Base-by-base conservation (phyloP, 2,329 filamentous ascomycete genomes). In the Neonectria coccinea region DNA sequence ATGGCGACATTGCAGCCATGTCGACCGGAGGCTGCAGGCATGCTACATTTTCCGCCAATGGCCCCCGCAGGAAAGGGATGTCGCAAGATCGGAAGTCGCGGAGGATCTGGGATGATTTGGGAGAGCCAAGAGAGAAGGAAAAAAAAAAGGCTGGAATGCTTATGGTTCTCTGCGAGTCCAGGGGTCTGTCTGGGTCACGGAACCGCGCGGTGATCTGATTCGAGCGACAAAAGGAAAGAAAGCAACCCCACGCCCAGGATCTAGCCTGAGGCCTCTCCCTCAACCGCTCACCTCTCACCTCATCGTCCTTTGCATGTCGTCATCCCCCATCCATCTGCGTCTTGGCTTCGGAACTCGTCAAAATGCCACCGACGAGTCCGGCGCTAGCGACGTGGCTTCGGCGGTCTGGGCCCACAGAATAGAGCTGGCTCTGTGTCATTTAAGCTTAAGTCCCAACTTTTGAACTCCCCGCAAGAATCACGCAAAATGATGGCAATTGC, bases 231-330 rank as follows among this genome's bases (percentile, higher is more conserved):
- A 9, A 18, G 42, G 12, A 36, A 14, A 14, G 33, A 5, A 12
- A 36, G 33, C 1, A 36, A 29, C 27, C 22, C 22, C 22, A 39
- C 16, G 16, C 36, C 14, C 36, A 39, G 45, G 12, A 18, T 27
- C 45, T 16, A 45, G 16, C 22, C 22, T 25, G 22, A 25, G 9
- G 14, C 48, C 22, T 25, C 22, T 25, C 22, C 5, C 22, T 4
- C n/a, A n/a, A n/a, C n/a, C n/a, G n/a, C n/a, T n/a, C n/a, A 22
- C 22, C 22, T 51, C 47, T 69, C 53, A 31, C 59, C 66, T 66
- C 63, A 69, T 69, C 16, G 53, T 6, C 18, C 16, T 29, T 20
- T 39, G 33, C 45, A 69, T 69, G 66, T 59, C 67, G 56, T 69
- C 56, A 69, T 69, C 44, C 31, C n/a, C n/a, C n/a, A n/a, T n/a